Percentiles rank a stretch among this genome's conserved stretches.
phyloP scores from a whole-genome alignment of 2,329 filamentous ascomycete genomes.

The Dryadomyces quercivorus region DNA sequence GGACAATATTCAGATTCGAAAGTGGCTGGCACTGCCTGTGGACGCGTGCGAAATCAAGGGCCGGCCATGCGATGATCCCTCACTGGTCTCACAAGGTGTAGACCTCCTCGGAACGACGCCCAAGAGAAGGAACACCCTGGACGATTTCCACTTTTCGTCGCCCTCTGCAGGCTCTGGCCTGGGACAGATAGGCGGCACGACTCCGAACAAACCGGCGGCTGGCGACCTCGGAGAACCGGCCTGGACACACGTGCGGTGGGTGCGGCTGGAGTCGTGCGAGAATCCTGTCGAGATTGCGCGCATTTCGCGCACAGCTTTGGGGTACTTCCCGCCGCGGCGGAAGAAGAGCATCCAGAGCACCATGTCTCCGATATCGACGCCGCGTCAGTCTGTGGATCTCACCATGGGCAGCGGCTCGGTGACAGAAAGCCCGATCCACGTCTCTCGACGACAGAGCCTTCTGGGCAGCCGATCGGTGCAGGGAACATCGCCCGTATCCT shows the following conservation, averaged over 20 bases:
- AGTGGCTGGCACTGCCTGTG: conserved; percentile 72
- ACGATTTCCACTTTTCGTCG: conserved; percentile 11
- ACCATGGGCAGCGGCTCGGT: background rate
- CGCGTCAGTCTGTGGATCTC: conserved; percentile 50
- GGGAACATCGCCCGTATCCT: conserved; percentile 16
- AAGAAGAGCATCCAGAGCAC: conserved; percentile 64
- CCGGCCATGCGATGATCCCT: conserved; percentile 46
- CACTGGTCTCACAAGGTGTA: conserved; percentile 26
- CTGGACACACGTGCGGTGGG: conserved; percentile 86
- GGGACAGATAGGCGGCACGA: conserved; percentile 4
- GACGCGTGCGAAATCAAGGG: conserved; percentile 82
- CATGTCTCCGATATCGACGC: conserved; percentile 54
- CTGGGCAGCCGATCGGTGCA: conserved; percentile 23
- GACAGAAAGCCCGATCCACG: conserved; percentile 23
- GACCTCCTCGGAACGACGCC: conserved; percentile 42
- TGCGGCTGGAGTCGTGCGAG: conserved; percentile 57
- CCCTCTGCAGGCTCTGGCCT: conserved; percentile 10
- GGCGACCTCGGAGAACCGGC: conserved; percentile 41
- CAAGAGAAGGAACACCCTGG: conserved; percentile 15
- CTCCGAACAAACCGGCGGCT: background rate
- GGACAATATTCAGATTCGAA: conserved; percentile 76
- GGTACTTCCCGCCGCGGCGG: conserved; percentile 82
- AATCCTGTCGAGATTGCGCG: conserved; percentile 76
- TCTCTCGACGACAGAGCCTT: conserved; percentile 30
- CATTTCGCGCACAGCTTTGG: conserved; percentile 66